Base-by-base conservation (phyloP, 371 early-diverging fungal genomes). In the Zopfochytrium polystomum region DNA sequence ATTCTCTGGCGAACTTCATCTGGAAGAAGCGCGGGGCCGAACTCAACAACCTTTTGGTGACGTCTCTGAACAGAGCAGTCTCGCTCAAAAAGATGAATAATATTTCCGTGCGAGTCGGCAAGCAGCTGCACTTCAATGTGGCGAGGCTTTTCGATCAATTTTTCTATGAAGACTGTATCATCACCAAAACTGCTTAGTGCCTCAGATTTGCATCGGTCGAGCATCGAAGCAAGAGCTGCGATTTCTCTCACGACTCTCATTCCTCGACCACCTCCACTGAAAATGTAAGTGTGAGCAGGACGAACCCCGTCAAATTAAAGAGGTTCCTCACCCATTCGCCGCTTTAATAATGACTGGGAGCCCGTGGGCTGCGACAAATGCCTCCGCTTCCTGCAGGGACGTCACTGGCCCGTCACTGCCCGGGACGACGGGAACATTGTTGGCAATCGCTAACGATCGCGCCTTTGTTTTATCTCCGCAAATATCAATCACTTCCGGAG, bases 191-290 rank as follows among this genome's bases (percentile, higher is more conserved):
- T 81, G 48, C 91, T 86, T 68, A 83, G 72, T 25, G 94, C 86
- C 78, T 96, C 96, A 52, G 85, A 69, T 95, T 89, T 64, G 88
- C 85, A 81, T 99, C 99, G 15, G 96, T 95, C 38, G 96, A 74
- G n/a, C 96, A 76, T 76, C 98, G 99, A n/a, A 99, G n/a, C n/a
- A n/a, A n/a, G n/a, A n/a, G 13, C 52, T 9, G 7, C 91, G 89
- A 62, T 75, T 74, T 22, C 75, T 76, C 53, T 81, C 72, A 65
- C 85, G 80, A 55, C 88, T 77, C 96, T 87, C 68, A 98, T 98
- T 65, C 98, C 99, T 80, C 98, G 98, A 55, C 99, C 99, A 69
- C 99, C 99, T 55, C 99, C 99, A 73, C n/a, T n/a, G n/a, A n/a
- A n/a, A n/a, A n/a, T n/a, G n/a, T n/a, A n/a, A n/a, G n/a, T n/a